Conservation (phyloP, 768 basidiomycete genomes). For the Rhizopogon vinicolor region DNA sequence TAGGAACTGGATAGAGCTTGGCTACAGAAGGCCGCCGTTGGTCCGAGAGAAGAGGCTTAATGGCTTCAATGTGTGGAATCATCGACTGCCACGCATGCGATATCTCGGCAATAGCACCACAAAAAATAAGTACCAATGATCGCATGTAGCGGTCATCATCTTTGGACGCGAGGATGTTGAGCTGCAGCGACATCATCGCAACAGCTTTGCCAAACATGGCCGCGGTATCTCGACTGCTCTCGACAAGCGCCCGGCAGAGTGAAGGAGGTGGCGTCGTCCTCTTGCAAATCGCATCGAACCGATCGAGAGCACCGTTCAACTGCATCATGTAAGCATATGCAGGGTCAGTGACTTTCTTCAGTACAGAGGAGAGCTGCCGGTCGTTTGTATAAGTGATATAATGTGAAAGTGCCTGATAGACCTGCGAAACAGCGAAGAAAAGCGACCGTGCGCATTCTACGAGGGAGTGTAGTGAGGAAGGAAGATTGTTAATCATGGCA, state of each 20-base stretch:
- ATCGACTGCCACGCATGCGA: conserved; percentile 80
- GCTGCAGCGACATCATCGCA: conserved; percentile 73
- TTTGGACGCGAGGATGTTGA: conserved; percentile 65
- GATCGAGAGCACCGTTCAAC: conserved; percentile 84
- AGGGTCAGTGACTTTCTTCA: conserved; percentile 83
- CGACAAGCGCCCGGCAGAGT: conserved; percentile 74
- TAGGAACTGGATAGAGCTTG: conserved; percentile 25
- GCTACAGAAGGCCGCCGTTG: conserved; percentile 29
- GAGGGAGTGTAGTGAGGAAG: conserved; percentile 60
- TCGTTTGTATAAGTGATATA: conserved; percentile 81
- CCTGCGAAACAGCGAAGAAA: conserved; percentile 87
- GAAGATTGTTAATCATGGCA: conserved; percentile 59
- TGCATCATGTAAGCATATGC: conserved; percentile 77
- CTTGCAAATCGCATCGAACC: conserved; percentile 80
- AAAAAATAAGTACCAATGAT: conserved; percentile 81
- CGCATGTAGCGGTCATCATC: conserved; percentile 88
- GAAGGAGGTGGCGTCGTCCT: conserved; percentile 62
- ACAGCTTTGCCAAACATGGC: conserved; percentile 86
- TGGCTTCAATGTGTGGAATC: conserved; percentile 61
- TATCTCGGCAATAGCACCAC: conserved; percentile 87
- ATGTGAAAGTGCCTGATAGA: conserved; percentile 85
- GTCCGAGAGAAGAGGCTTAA: conserved; percentile 59
- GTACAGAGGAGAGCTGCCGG: conserved; percentile 74
- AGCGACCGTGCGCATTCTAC: conserved; percentile 91
- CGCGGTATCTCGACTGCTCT: conserved; percentile 81